Evolutionary conservation across 805 yeast species (phyloP).

Genomic region (Priceomyces castillae): DNA sequence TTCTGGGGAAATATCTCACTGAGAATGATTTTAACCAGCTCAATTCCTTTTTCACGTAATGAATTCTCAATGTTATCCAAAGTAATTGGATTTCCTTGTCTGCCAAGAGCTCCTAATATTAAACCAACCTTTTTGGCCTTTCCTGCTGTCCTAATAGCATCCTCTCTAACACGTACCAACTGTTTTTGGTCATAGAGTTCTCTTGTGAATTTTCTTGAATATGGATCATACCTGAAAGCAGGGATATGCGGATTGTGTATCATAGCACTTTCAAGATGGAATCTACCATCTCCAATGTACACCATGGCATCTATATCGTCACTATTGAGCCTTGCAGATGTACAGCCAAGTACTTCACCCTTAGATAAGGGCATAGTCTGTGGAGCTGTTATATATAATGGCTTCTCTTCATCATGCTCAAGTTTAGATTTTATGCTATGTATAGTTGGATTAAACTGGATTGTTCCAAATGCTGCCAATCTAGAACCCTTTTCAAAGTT

Average conservation of each 20-base stretch:
- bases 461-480: slow-evolving; percentile 89
- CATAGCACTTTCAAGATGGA: slow-evolving; percentile 94
- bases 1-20: slow-evolving; percentile 94
- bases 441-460: slow-evolving; percentile 93
- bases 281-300: slow-evolving; percentile 94
- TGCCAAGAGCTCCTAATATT: slow-evolving; percentile 88
- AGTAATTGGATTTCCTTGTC: slow-evolving; percentile 89
- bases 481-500: slow-evolving; percentile 65
- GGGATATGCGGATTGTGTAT: slow-evolving; percentile 92
- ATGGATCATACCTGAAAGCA: slow-evolving; percentile 94
- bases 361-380: slow-evolving; percentile 90
- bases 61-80: slow-evolving; percentile 60
- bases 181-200: slow-evolving; percentile 88
- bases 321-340: slow-evolving; percentile 75
- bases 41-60: slow-evolving; percentile 54
- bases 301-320: slow-evolving; percentile 74
- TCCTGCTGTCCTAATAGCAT: slow-evolving; percentile 66
- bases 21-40: slow-evolving; percentile 75
- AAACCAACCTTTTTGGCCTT: slow-evolving; percentile 70
- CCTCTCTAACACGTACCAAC: slow-evolving; percentile 67
- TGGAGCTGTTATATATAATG: slow-evolving; percentile 73
- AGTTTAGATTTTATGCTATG: slow-evolving; percentile 70
- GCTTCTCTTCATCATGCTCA: slow-evolving; percentile 45
- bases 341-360: slow-evolving; percentile 96
- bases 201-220: slow-evolving; percentile 83